Evolutionary conservation across 73 alveolate species (phyloP).

Genomic region (Breviolum minutum): DNA sequence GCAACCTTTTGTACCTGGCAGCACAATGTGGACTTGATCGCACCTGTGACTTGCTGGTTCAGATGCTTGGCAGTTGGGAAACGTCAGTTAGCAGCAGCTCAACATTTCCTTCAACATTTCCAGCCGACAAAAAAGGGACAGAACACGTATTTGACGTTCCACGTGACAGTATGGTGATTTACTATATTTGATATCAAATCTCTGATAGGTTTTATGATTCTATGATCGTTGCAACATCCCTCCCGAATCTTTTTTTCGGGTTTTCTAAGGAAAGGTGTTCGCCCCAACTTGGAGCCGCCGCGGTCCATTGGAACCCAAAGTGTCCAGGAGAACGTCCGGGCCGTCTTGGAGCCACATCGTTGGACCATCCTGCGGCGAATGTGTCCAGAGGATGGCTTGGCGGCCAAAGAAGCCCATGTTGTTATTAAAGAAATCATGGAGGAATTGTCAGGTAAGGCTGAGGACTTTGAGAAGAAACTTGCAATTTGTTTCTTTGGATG

Average conservation of each 20-base stretch:
- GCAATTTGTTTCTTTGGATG: constrained; percentile 1
- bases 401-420: constrained; percentile 8
- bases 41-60: constrained; percentile 19
- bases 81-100: background rate
- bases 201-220: too few relatives aligned
- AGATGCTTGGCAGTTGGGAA: background rate
- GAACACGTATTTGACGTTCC: too few relatives aligned
- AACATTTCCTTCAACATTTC: background rate
- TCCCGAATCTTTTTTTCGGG: background rate
- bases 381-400: constrained; percentile 17
- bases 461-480: background rate
- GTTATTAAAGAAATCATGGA: constrained; percentile 12
- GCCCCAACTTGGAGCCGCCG: constrained; percentile 35
- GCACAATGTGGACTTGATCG: constrained; percentile 71
- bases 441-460: background rate
- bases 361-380: constrained; percentile 50
- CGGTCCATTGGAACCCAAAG: background rate
- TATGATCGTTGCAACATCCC: background rate
- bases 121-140: background rate
- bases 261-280: background rate
- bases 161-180: too few relatives aligned
- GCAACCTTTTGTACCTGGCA: constrained; percentile 83
- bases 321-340: constrained; percentile 77
- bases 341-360: constrained; percentile 83
- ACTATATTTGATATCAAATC: too few relatives aligned